These are phyloP conservation scores for Curvularia sp. DNA, from an alignment of 2,329 filamentous ascomycete genomes.

Conservation along the genomic window DNA sequence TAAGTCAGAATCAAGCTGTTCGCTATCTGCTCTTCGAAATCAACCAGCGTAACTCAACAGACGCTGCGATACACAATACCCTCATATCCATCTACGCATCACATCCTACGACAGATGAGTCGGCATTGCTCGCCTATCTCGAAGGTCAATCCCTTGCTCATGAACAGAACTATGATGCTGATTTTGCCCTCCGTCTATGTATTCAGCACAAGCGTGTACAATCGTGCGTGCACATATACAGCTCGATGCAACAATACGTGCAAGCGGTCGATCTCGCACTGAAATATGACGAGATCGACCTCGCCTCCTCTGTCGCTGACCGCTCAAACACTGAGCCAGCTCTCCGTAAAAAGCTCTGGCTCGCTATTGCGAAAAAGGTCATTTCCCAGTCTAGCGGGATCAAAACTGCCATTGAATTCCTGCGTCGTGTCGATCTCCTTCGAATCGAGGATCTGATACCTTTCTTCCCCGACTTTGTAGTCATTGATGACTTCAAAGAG, in stretches of 20 bases:
- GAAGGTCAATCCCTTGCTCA: slow-evolving; percentile 78
- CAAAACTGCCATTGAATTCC: slow-evolving; percentile 85
- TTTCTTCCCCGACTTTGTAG: slow-evolving; percentile 97
- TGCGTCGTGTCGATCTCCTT: slow-evolving; percentile 88
- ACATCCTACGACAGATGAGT: slow-evolving; percentile 81
- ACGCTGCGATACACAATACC: slow-evolving; percentile 94
- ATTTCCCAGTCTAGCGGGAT: slow-evolving; percentile 87
- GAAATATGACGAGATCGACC: slow-evolving; percentile 85
- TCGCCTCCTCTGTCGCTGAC: slow-evolving; percentile 89
- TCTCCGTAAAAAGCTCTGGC: slow-evolving; percentile 92
- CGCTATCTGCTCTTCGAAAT: slow-evolving; percentile 94
- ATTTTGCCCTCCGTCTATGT: slow-evolving; percentile 93
- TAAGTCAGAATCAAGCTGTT: slow-evolving; percentile 83
- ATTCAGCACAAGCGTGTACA: slow-evolving; percentile 93
- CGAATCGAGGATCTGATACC: slow-evolving; percentile 97
- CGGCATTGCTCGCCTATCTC: slow-evolving; percentile 84
- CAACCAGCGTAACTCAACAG: slow-evolving; percentile 78
- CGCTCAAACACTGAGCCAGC: slow-evolving; percentile 77
- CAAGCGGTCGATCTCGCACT: slow-evolving; percentile 93
- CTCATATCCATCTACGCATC: slow-evolving; percentile 95
- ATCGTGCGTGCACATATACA: slow-evolving; percentile 97
- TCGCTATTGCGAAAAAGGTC: slow-evolving; percentile 92
- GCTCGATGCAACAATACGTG: slow-evolving; percentile 91
- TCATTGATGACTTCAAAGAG: slow-evolving; percentile 99
- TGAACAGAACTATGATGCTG: slow-evolving; percentile 87